Evolutionary conservation across 2,329 filamentous ascomycete genomes (phyloP), one percentile per base, ranked within the genome.

Genomic region (Lachnellula suecica): DNA sequence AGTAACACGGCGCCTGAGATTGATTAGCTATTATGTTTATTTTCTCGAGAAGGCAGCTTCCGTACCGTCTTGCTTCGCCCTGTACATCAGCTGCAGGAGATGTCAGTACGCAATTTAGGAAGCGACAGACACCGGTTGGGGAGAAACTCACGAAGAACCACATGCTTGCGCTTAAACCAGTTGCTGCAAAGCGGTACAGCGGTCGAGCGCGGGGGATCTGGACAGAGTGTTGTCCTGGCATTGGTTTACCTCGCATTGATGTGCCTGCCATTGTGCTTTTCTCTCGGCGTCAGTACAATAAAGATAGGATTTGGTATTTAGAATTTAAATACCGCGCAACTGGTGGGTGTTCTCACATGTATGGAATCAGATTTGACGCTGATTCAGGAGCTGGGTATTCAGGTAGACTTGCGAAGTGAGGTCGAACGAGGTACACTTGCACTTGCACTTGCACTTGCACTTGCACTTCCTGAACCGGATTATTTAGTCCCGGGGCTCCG

Each of bases 91-190:
- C 92, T 96, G 66, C 34, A 55, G n/a, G 25, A 15, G 13, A 19
- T 3, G 17, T 64, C 38, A 66, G 57, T 47, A 50, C 19, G 3
- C 4, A 15, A 24, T 22, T 40, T n/a, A n/a, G n/a, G n/a, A n/a
- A n/a, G n/a, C n/a, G n/a, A n/a, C n/a, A n/a, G n/a, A 19, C 22
- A 42, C n/a, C 20, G 2, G n/a, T 13, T 13, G 4, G 13, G 11
- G n/a, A 7, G 23, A 15, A 23, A 78, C 88, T 69, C 83, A 97
- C 92, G 73, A 94, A 99, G 76, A 99, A 97, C 94, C 94, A 99
- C 94, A 97, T 99, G 75, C 88, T 89, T 50, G 94, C 94, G 63
- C 91, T 89, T 58, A 99, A 79, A 57, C 87, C 89, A 41, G 91
- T 97, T 43, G 89, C 93, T 53, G 86, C 82, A 72, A 93, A 88